Conservation (phyloP, 2,329 filamentous ascomycete genomes). For the Stagonosporopsis vannaccii region DNA sequence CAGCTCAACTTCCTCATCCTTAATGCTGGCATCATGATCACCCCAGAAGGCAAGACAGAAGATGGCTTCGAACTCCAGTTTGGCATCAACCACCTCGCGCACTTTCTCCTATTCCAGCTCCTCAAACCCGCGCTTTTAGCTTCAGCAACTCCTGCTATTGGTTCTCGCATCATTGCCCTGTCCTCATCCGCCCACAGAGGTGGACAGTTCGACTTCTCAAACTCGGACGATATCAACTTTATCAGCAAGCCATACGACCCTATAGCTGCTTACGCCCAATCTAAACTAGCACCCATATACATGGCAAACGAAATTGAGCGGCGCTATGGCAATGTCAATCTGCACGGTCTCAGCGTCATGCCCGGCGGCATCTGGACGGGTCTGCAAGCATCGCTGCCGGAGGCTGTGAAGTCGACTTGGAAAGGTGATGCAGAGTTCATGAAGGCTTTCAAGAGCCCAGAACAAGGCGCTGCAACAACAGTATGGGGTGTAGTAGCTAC, state of each 20-base stretch:
- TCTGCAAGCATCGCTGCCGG: not conserved
- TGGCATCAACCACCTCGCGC: constrained; percentile 56
- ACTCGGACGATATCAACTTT: not conserved
- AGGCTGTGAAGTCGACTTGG: not conserved
- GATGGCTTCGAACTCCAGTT: constrained; percentile 51
- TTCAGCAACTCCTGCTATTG: constrained; percentile 47
- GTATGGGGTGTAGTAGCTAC: constrained; percentile 43
- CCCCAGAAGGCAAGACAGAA: constrained; percentile 26
- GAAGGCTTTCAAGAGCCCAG: constrained; percentile 28
- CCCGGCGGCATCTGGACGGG: not conserved
- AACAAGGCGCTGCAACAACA: constrained; percentile 50
- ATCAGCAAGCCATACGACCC: not conserved
- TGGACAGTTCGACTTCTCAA: not conserved
- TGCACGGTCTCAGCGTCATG: constrained; percentile 52
- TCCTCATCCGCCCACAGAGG: constrained; percentile 41
- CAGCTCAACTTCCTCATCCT: constrained; percentile 32
- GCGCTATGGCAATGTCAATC: constrained; percentile 52
- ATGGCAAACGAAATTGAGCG: constrained; percentile 61
- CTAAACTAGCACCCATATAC: constrained; percentile 62
- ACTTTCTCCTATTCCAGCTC: constrained; percentile 61
- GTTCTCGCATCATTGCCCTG: constrained; percentile 58
- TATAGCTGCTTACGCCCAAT: constrained; percentile 54
- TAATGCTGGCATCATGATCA: constrained; percentile 43
- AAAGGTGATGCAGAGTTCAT: constrained; percentile 4
- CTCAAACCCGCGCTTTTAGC: constrained; percentile 54